Conservation (phyloP, 495 filamentous ascomycete species). For the Penicillium argentinense region DNA sequence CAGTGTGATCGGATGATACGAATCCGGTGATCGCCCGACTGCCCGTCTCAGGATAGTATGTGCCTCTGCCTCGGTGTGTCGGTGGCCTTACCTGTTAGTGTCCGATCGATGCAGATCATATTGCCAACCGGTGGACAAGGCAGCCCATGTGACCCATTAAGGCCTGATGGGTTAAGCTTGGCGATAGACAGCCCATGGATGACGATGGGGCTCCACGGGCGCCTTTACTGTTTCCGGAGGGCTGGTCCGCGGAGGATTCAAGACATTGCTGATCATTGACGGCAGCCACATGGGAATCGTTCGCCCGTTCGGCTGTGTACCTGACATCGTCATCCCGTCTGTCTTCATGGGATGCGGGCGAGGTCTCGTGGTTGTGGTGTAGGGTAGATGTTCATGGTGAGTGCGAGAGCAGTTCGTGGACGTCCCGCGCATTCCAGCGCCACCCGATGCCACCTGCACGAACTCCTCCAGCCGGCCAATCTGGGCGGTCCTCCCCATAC, state of each 20-base stretch:
- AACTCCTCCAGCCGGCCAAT: no score
- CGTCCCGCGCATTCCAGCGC: no score
- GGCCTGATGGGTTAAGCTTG: slow-evolving; percentile 1
- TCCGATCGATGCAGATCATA: slow-evolving; percentile 1
- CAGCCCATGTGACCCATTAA: slow-evolving; percentile 1
- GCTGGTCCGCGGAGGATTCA: neutral
- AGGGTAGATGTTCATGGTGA: no score
- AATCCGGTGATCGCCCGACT: neutral
- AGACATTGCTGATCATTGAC: neutral
- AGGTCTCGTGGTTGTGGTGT: neutral
- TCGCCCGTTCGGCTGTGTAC: neutral
- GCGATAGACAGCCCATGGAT: slow-evolving; percentile 5
- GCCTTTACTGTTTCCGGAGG: neutral
- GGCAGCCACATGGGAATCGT: neutral
- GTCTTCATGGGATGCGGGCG: neutral
- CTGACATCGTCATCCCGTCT: neutral
- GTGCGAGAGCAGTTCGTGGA: no score
- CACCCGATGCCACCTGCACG: no score
- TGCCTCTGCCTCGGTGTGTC: slow-evolving; percentile 1
- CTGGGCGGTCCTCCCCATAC: no score
- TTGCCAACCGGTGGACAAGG: neutral
- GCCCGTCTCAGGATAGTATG: neutral
- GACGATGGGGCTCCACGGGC: slow-evolving; percentile 8
- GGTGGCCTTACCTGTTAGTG: neutral
- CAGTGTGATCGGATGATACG: slow-evolving; percentile 1